phyloP scores from a whole-genome alignment of 495 filamentous ascomycete species.

The Hypoxylon perforatum region DNA sequence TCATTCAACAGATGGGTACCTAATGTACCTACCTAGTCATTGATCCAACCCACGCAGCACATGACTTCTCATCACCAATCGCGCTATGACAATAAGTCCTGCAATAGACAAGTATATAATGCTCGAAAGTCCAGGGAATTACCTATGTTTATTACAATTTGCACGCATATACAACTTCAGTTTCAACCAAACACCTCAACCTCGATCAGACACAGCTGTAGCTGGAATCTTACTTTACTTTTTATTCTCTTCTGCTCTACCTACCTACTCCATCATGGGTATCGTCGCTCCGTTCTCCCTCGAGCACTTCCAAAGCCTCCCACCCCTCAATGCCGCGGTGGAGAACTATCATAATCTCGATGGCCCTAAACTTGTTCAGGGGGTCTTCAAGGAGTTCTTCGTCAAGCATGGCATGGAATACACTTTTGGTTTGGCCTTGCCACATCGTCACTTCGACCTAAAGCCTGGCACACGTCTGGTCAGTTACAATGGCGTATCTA shows the following conservation, averaged over 20 bases:
- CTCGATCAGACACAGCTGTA: too few species aligned
- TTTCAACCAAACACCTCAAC: too few species aligned
- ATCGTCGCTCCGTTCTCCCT: constrained; percentile 11
- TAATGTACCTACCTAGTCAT: too few species aligned
- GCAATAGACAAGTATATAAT: background rate
- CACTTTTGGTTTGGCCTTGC: background rate
- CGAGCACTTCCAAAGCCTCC: constrained; percentile 1
- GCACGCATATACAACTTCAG: background rate
- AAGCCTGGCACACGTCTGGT: background rate
- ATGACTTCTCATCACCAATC: too few species aligned
- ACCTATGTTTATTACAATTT: background rate
- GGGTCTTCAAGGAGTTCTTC: background rate
- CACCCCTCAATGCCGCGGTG: background rate
- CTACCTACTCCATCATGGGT: background rate
- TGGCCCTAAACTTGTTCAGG: background rate
- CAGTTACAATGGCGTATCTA: background rate
- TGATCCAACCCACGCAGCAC: too few species aligned
- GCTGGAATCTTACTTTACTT: too few species aligned
- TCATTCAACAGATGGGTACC: too few species aligned
- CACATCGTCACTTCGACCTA: background rate
- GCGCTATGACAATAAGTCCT: too few species aligned
- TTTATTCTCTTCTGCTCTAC: background rate
- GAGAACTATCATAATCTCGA: background rate
- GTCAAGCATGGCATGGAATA: background rate
- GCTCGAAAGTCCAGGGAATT: background rate